These are phyloP conservation scores for Diaporthe capsici DNA, from an alignment of 2,329 filamentous ascomycete species.

Conservation along the genomic window DNA sequence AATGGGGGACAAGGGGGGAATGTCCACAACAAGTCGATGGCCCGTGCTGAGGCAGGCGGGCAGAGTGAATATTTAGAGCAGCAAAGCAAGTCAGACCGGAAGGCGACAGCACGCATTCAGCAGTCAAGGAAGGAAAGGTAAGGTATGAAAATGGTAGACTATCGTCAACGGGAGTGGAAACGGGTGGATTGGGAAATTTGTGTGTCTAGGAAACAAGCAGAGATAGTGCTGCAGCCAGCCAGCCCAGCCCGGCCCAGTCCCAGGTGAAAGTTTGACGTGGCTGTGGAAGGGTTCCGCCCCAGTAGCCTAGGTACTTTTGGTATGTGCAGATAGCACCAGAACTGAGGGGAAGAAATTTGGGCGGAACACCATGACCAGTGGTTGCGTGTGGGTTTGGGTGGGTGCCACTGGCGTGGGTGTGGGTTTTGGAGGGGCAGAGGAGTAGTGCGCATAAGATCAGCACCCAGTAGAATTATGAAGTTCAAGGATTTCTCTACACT, in stretches of 20 bases:
- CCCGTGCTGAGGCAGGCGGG: slow-evolving; percentile 30
- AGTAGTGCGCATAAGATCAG: slow-evolving; percentile 9
- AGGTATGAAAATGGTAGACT: not conserved
- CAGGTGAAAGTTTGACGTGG: slow-evolving; percentile 30
- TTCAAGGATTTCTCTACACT: not conserved
- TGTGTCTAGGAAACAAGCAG: slow-evolving; percentile 13
- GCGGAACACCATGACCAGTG: slow-evolving; percentile 7
- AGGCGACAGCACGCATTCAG: slow-evolving; percentile 25
- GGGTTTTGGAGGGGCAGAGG: slow-evolving; percentile 21
- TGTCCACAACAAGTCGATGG: slow-evolving; percentile 3
- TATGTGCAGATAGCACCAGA: not conserved
- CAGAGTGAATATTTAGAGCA: slow-evolving; percentile 11
- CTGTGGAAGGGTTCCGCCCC: slow-evolving; percentile 28
- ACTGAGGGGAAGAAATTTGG: not conserved
- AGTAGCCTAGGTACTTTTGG: not conserved
- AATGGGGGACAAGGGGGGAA: slow-evolving; percentile 11
- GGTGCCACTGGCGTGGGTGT: not conserved
- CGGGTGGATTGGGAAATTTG: slow-evolving; percentile 27
- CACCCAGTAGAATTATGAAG: not conserved
- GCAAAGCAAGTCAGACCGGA: not conserved
- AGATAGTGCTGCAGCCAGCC: slow-evolving; percentile 21
- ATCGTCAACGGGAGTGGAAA: slow-evolving; percentile 18
- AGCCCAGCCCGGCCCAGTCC: not conserved
- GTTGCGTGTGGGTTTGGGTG: not conserved
- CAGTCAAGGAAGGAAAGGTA: not conserved